Percentiles rank a stretch among this genome's conserved stretches.
These are phyloP conservation scores for Glycine latifolia DNA, from an alignment of 306 rosid species.

Conservation along the genomic window DNA sequence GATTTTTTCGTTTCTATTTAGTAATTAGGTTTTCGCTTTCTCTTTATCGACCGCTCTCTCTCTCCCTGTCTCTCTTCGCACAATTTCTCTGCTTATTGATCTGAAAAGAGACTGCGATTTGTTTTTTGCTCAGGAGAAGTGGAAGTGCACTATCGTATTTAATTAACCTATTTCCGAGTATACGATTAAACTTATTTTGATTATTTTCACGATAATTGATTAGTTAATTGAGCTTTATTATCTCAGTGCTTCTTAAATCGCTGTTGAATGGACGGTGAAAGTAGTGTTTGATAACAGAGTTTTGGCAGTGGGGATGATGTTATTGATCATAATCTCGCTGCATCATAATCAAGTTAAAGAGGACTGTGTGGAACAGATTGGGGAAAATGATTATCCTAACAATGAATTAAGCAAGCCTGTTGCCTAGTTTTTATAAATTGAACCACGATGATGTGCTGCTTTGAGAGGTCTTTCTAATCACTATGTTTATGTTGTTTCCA, in stretches of 20 bases:
- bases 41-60: neutral
- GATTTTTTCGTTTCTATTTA: neutral
- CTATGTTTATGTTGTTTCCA: constrained; percentile 57
- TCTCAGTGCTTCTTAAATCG: neutral
- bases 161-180: constrained; percentile 9
- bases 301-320: constrained; percentile 14
- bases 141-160: constrained; percentile 2
- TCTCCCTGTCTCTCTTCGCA: neutral
- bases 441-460: constrained; percentile 23
- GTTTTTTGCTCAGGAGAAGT: neutral
- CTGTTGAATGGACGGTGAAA: neutral
- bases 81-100: constrained; percentile 34
- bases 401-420: constrained; percentile 21
- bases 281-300: neutral
- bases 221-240: constrained; percentile 31
- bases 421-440: constrained; percentile 16
- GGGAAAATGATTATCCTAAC: neutral
- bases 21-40: constrained; percentile 24
- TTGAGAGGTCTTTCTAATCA: constrained; percentile 17
- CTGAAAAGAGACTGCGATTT: constrained; percentile 31
- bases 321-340: constrained; percentile 17
- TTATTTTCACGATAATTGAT: constrained; percentile 15
- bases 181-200: neutral
- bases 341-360: constrained; percentile 7
- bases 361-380: constrained; percentile 10